Evolutionary conservation across 192 early-diverging fungal genomes (phyloP).

Genomic region (Endogone sp.): DNA sequence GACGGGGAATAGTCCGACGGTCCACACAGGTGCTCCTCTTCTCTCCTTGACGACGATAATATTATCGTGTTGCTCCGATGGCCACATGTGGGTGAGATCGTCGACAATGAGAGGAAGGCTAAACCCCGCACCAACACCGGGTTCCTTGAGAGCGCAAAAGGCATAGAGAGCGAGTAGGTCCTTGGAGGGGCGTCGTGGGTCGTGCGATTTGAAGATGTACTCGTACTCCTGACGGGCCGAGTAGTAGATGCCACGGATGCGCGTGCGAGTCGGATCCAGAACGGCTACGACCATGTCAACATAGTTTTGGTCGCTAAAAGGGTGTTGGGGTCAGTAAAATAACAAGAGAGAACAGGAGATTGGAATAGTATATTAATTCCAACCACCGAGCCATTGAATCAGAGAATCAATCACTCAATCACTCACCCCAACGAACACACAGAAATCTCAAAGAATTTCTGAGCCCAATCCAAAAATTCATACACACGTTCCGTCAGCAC

Average conservation of each 20-base stretch:
- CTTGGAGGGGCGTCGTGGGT: conserved; percentile 57
- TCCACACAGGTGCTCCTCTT: conserved; percentile 49
- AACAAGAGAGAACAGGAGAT: background rate
- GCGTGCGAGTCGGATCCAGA: conserved; percentile 53
- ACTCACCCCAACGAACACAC: conserved; percentile 67
- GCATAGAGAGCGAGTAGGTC: conserved; percentile 65
- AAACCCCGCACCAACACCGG: conserved; percentile 34
- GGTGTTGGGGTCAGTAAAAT: background rate
- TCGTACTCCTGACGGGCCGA: conserved; percentile 68
- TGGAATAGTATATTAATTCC: background rate
- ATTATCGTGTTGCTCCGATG: conserved; percentile 68
- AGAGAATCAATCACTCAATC: background rate
- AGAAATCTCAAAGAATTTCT: conserved; percentile 61
- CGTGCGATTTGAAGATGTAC: conserved; percentile 42
- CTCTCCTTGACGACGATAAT: conserved; percentile 69
- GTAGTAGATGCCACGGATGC: conserved; percentile 59
- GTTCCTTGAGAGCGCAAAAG: conserved; percentile 48
- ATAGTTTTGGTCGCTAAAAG: conserved; percentile 62
- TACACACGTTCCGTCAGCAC: conserved; percentile 63
- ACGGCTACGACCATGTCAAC: conserved; percentile 65
- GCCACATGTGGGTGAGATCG: conserved; percentile 70
- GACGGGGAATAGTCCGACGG: conserved; percentile 60
- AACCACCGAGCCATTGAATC: background rate
- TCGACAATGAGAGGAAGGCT: conserved; percentile 64
- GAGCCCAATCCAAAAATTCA: conserved; percentile 74